Evolutionary conservation across 345 rosid species (phyloP), one percentile per base, ranked within the genome.

Genomic region (Gossypium thurberi): DNA sequence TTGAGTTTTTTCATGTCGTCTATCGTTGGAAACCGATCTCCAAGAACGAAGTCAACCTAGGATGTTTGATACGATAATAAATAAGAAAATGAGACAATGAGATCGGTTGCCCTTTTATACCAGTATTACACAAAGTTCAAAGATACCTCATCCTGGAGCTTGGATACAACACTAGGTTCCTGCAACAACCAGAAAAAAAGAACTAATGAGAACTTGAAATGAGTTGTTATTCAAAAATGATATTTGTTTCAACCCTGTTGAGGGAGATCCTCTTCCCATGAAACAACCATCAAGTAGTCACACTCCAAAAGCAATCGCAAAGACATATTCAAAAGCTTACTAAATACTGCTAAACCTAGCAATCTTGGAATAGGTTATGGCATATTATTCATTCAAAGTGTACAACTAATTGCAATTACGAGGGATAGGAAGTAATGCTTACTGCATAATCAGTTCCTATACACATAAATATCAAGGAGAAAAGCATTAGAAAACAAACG

Each of bases 11-110:
- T 94, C 91, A 90, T 73, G 78, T 92, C 98, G 65, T 87, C 93
- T 20, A 87, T 83, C 68, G 92, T 87, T 50, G 97, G 98, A 75
- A 82, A 83, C 61, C 91, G 88, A 79, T 94, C 95, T 51, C 98
- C 97, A 78, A 94, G 78, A 82, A 94, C 87, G 71, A 87, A 82
- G 82, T 94, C 98, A 82, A 92, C 97, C 98, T 94, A 74, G 42
- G 74, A 75, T 77, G 14, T 77, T 74, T 17, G 13, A 61, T 74
- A 63, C 10, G 74, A 76, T 26, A 50, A 52, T 26, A 43, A 46
- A 18, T 71, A 69, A 20, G 42, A 61, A 8, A 52, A 68, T 8
- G 37, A 50, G 58, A 51, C 2, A 7, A 52, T 68, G 26, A 68
- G 59, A 68, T 10, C 4, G 64, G 68, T 68, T 26, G 37, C 25